Base-by-base conservation (phyloP, 176 grass and related monocot species). In the Carex scoparia region DNA sequence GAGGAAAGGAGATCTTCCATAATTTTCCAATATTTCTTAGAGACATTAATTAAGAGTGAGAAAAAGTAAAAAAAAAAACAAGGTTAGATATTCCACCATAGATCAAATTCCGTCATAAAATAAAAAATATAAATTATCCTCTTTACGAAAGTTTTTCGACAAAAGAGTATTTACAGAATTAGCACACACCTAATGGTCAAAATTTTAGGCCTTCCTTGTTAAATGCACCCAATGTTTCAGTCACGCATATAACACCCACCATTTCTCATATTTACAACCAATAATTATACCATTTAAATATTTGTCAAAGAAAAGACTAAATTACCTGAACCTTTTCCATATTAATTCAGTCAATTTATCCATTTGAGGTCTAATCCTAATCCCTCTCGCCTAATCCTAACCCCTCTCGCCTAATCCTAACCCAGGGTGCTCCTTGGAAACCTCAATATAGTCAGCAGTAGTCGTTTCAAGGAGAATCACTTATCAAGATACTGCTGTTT, bases 1-100 rank as follows among this genome's bases (percentile, higher is more conserved):
- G 81, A 99, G 94, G 79, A 96, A 99, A 89, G 97, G 97, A 81
- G 97, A 99, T 83, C 93, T 91, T 27, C 90, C 93, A 92, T 99
- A 99, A 87, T 96, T 96, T 83, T 99, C 91, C 48, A 99, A 85
- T 90, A 99, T 99, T 79, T 99, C 97, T 99, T 72, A 61, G 81
- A 69, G 72, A 31, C 42, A 58, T n/a, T 58, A 64, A 90, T n/a
- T 60, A 59, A 85, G 82, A 89, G 11, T 85, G 19, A n/a, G 15
- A 79, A 38, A 19, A 28, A 80, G 33, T 59, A 23, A 23, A 19
- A 71, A 7, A 79, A 19, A 71, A 7, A 77, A 58, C 35, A 7
- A 58, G 53, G 53, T 79, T 58, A 79, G 74, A 58, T 0, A 79
- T 18, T 58, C 30, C 30, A 79, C 14, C 15, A 16, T 35, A 58